These are phyloP conservation scores for Fusarium fracticaudum DNA, from an alignment of 2,329 filamentous ascomycete genomes.

Conservation along the genomic window DNA sequence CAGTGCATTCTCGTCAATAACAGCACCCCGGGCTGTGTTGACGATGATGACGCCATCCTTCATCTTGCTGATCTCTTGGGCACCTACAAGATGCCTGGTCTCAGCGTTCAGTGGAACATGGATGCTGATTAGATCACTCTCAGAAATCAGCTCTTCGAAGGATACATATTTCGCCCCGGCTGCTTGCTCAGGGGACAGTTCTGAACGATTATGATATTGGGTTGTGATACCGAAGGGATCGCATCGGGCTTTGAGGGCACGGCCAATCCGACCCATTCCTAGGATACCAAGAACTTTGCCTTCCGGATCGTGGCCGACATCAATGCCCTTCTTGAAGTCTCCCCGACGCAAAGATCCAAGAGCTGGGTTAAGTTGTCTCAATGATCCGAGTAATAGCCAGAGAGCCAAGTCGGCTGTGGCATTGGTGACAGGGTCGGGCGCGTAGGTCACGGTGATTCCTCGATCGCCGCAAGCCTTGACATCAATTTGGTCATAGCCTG, in stretches of 20 bases:
- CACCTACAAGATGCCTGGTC: slow-evolving; percentile 63
- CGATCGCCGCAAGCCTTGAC: no score
- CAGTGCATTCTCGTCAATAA: slow-evolving; percentile 66
- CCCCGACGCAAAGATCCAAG: no score
- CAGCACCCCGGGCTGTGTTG: slow-evolving; percentile 66
- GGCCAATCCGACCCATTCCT: slow-evolving; percentile 69
- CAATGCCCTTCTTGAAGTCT: slow-evolving; percentile 48
- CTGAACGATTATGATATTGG: slow-evolving; percentile 65
- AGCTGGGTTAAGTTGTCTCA: no score
- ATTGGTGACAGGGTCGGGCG: no score
- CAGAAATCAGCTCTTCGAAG: slow-evolving; percentile 63
- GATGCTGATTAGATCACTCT: slow-evolving; percentile 63
- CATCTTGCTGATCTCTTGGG: slow-evolving; percentile 60
- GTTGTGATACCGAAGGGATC: slow-evolving; percentile 65
- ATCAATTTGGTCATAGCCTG: slow-evolving; percentile 69
- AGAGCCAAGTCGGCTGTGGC: no score
- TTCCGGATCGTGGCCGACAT: slow-evolving; percentile 75
- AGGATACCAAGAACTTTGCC: slow-evolving; percentile 70
- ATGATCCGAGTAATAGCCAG: no score
- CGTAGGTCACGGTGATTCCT: no score
- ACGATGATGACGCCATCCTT: slow-evolving; percentile 66
- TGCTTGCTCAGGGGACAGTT: slow-evolving; percentile 51
- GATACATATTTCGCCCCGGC: slow-evolving; percentile 60
- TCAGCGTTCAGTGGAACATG: slow-evolving; percentile 62
- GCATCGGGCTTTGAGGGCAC: slow-evolving; percentile 58